phyloP scores from a whole-genome alignment of 495 filamentous ascomycete species.

The Penicillium maclennaniae region DNA sequence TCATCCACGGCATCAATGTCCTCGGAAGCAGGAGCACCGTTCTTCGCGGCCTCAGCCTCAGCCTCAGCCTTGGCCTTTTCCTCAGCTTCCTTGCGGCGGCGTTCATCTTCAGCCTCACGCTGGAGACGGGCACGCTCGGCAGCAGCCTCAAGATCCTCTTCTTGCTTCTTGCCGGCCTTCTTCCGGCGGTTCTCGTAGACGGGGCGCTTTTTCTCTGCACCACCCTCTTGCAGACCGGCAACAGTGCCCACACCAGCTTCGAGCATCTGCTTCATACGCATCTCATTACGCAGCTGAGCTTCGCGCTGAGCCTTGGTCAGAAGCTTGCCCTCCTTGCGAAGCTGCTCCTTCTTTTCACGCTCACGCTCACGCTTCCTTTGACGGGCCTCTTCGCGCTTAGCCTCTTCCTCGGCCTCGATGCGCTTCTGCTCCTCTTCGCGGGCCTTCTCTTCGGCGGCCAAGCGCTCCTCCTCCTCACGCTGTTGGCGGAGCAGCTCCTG shows the following conservation, averaged over 20 bases:
- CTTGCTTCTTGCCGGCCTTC: conserved; percentile 67
- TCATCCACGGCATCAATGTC: conserved; percentile 68
- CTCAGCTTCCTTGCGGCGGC: conserved; percentile 59
- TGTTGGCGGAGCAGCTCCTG: conserved; percentile 74
- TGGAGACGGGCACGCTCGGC: conserved; percentile 57
- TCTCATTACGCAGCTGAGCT: conserved; percentile 73
- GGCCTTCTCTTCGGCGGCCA: conserved; percentile 69
- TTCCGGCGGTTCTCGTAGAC: conserved; percentile 72
- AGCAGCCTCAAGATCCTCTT: conserved; percentile 66
- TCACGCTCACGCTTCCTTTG: conserved; percentile 90
- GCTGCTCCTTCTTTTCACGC: conserved; percentile 90
- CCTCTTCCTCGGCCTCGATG: conserved; percentile 69
- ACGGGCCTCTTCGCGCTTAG: conserved; percentile 67
- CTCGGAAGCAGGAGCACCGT: conserved; percentile 47
- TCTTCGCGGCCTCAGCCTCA: conserved; percentile 53
- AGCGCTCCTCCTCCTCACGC: conserved; percentile 71
- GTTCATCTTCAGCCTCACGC: conserved; percentile 66
- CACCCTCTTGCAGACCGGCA: conserved; percentile 61
- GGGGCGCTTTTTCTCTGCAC: conserved; percentile 70
- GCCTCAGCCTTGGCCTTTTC: conserved; percentile 62
- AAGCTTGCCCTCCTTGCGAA: conserved; percentile 93
- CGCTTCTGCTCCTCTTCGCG: conserved; percentile 66
- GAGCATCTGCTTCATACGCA: conserved; percentile 92
- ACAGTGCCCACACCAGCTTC: conserved; percentile 74
- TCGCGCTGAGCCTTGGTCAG: conserved; percentile 92